Conservation (phyloP, 352 stramenopile species). For the Globisporangium middletonii region DNA sequence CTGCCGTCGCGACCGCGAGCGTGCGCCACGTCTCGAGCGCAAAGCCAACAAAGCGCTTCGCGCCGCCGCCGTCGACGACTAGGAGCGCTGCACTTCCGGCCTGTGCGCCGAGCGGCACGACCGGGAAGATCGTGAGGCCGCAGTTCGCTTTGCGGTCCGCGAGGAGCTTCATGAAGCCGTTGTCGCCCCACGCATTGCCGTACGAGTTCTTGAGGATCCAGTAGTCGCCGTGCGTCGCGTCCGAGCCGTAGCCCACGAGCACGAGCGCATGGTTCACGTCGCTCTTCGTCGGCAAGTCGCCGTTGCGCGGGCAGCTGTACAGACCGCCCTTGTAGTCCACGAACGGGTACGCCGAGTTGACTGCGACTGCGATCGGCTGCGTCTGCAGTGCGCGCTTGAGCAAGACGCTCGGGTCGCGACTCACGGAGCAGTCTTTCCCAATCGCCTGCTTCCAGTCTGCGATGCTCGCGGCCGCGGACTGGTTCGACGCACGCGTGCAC, state of each 20-base stretch:
- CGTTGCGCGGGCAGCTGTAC: conserved; percentile 61
- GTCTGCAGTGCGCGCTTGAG: conserved; percentile 45
- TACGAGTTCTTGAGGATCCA: conserved; percentile 85
- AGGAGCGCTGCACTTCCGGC: conserved; percentile 20
- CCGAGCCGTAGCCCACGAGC: conserved; percentile 48
- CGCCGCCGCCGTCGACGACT: conserved; percentile 47
- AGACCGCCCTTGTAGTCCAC: conserved; percentile 55
- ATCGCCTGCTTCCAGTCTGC: conserved; percentile 57
- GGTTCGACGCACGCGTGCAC: conserved; percentile 15
- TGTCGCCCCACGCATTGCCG: conserved; percentile 51
- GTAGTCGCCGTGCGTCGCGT: conserved; percentile 47
- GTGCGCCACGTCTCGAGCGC: conserved; percentile 28
- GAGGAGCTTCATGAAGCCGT: conserved; percentile 58
- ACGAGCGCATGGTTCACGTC: conserved; percentile 70
- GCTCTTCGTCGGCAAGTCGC: conserved; percentile 42
- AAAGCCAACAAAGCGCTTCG: conserved; percentile 29
- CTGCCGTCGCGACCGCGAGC: conserved; percentile 16
- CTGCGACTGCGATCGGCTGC: conserved; percentile 64
- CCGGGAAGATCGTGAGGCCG: conserved; percentile 67
- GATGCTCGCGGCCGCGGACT: conserved; percentile 55
- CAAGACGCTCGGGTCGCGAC: conserved; percentile 40
- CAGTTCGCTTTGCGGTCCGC: conserved; percentile 67
- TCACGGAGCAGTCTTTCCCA: conserved; percentile 40
- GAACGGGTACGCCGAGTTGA: conserved; percentile 64
- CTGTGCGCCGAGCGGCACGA: conserved; percentile 49